phyloP scores from a whole-genome alignment of 2,329 filamentous ascomycete species.

The Fusarium sp. region DNA sequence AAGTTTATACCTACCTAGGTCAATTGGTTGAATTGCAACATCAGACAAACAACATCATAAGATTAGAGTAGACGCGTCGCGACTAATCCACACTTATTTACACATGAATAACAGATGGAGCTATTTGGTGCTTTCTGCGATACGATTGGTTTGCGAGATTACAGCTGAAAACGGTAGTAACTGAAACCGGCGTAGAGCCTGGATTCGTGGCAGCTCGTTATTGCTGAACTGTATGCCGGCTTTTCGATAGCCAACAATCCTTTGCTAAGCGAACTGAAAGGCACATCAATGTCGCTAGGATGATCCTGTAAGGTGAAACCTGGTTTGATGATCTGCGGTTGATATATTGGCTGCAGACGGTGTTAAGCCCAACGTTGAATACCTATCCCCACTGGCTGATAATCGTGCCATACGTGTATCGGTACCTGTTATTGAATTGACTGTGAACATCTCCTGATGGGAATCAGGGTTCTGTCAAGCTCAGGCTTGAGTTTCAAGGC shows the following conservation, averaged over 20 bases:
- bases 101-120: constrained; percentile 10
- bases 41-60: constrained; percentile 30
- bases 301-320: constrained; percentile 23
- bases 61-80: constrained; percentile 31
- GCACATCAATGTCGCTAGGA: constrained; percentile 25
- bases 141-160: constrained; percentile 33
- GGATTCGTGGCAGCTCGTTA: constrained; percentile 41
- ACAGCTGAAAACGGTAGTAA: constrained; percentile 34
- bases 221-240: constrained; percentile 32
- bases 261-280: constrained; percentile 34
- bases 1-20: not conserved
- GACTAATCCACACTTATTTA: constrained; percentile 27
- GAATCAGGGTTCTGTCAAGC: constrained; percentile 27
- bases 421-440: constrained; percentile 30
- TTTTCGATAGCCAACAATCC: constrained; percentile 30
- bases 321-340: constrained; percentile 3
- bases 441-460: constrained; percentile 26
- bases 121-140: constrained; percentile 17
- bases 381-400: constrained; percentile 13
- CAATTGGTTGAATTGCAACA: constrained; percentile 17
- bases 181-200: constrained; percentile 38
- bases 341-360: constrained; percentile 28
- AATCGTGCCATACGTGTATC: constrained; percentile 41
- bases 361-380: constrained; percentile 25
- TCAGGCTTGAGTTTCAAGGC: constrained; percentile 21